Base-by-base conservation (phyloP, 106 monocot species). In the Dactylorhiza incarnata region DNA sequence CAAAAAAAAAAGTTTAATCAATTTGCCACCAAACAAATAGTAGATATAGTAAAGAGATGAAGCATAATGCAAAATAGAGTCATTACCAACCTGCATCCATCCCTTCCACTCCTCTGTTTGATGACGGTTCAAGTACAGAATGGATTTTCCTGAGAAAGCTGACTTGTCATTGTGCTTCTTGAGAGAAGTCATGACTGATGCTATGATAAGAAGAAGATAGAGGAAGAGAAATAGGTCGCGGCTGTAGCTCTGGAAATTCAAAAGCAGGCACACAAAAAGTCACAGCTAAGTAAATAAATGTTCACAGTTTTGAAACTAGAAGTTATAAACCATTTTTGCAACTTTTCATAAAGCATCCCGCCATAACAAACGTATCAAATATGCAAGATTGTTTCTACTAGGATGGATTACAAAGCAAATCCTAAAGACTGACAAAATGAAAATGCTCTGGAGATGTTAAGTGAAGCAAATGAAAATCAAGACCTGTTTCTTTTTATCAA, bases 81-180 rank as follows among this genome's bases (percentile, higher is more conserved):
- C 19, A 50, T 51, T 63, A 72, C 80, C 66, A 59, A 95, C 97
- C 94, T 99, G 97, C 97, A 99, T 99, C 94, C 97, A 99, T 46
- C 97, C 97, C 79, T 94, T 99, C 97, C 97, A 99, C 82, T 99
- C 97, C 70, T 99, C 97, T 37, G 97, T 99, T 54, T 99, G 97
- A 81, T 99, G 97, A 62, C 97, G 86, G 74, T 99, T 94, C 51
- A 99, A 78, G 62, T 94, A 99, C 48, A 91, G 82, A 63, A 88
- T 88, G 73, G 97, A 91, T 74, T 85, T 99, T 66, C 91, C 94
- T 48, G 91, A 91, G 50, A 99, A 85, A 75, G 91, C 49, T 49
- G 91, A 99, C 72, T 91, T 94, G 65, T 99, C 97, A 76, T 89
- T 78, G 80, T 94, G 97, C 43, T 82, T 75, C 50, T 91, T 99